These are phyloP conservation scores for Persicaria tinctoria DNA, from an alignment of 148 eudicot genomes.

Conservation along the genomic window DNA sequence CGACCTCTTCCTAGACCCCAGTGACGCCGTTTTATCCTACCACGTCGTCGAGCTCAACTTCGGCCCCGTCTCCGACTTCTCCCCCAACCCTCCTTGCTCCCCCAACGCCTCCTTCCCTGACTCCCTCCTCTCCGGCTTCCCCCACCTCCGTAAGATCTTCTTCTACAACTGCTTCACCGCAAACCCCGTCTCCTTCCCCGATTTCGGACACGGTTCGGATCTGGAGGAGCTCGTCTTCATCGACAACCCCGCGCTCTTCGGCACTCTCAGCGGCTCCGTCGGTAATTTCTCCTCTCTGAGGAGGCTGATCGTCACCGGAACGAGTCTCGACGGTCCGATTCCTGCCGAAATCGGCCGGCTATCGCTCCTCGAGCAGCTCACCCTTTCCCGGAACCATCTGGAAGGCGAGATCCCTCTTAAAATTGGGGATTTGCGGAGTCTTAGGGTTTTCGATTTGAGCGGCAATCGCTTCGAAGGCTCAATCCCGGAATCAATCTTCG, in stretches of 20 bases:
- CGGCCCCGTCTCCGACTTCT: conserved; percentile 61
- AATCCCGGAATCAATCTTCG: conserved; percentile 49
- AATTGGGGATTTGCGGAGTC: conserved; percentile 27
- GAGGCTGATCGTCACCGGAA: conserved; percentile 61
- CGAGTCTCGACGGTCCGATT: conserved; percentile 40
- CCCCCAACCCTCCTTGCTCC: conserved; percentile 64
- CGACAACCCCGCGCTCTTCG: conserved; percentile 54
- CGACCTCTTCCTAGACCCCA: conserved; percentile 29
- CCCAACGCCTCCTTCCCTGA: conserved; percentile 32
- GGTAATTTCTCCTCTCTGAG: conserved; percentile 29
- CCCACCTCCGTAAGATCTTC: conserved; percentile 57
- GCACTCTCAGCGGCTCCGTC: conserved; percentile 30
- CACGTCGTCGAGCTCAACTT: conserved; percentile 56
- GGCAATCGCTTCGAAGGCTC: conserved; percentile 39
- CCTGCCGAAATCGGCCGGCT: conserved; percentile 43
- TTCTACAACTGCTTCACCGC: conserved; percentile 69
- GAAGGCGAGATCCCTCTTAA: conserved; percentile 25
- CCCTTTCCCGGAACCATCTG: conserved; percentile 47
- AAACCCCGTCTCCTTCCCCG: conserved; percentile 26
- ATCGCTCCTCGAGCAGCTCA: conserved; percentile 39
- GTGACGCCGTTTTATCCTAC: conserved; percentile 13
- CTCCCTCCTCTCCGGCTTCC: conserved; percentile 26
- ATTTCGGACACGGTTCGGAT: conserved; percentile 19
- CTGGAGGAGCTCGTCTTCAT: conserved; percentile 65
- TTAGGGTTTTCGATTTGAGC: conserved; percentile 64